A percentile compares a stretch with the other conserved stretches of the same genome.
Evolutionary conservation across 306 rosid species (phyloP).

Genomic region (Vigna angularis): DNA sequence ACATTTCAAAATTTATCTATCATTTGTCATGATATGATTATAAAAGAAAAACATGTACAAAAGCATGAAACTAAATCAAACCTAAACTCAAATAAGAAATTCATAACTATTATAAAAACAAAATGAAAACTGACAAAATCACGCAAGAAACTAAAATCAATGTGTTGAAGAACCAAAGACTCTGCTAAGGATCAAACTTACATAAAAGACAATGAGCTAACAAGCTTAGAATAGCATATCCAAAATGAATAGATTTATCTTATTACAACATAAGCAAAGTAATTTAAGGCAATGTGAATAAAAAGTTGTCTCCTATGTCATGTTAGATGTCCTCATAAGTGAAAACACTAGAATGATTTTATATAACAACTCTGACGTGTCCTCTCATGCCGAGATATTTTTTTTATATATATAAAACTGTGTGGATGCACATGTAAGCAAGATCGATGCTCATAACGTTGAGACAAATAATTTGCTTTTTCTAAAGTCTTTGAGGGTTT

Average conservation of each 20-base stretch:
- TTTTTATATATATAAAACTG: neutral
- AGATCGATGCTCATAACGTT: neutral
- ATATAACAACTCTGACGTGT: neutral
- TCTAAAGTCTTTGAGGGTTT: no score
- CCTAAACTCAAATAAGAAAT: no score
- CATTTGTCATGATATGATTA: no score
- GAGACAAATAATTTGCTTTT: neutral
- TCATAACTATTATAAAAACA: no score
- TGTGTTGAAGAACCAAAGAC: constrained; percentile 6
- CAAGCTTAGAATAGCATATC: neutral
- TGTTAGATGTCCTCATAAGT: neutral
- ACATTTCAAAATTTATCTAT: no score
- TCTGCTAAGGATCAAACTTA: constrained; percentile 15
- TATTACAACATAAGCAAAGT: neutral
- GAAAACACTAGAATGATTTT: neutral
- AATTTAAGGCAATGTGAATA: neutral
- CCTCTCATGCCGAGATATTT: no score
- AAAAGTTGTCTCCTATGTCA: neutral
- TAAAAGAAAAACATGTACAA: no score
- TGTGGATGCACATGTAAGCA: neutral
- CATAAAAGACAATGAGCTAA: neutral
- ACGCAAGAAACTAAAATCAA: no score
- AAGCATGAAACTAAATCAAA: no score
- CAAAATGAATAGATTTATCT: constrained; percentile 13
- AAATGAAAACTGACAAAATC: no score